Evolutionary conservation across 2,329 filamentous ascomycete genomes (phyloP), one percentile per base, ranked within the genome.

Genomic region (Penicillium brevicompactum): DNA sequence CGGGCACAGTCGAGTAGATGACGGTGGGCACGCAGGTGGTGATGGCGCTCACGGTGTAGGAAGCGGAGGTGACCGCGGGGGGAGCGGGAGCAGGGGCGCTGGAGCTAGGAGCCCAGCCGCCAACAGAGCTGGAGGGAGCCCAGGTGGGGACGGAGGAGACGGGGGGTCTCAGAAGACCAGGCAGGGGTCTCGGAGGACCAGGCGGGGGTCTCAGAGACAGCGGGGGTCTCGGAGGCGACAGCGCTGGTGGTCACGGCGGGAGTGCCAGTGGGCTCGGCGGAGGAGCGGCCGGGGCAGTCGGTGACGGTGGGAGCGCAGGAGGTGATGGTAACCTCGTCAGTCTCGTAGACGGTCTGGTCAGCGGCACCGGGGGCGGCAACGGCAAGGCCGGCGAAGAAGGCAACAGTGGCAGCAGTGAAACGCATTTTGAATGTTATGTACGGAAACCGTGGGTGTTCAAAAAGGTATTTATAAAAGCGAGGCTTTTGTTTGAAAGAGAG

Each of bases 271-370:
- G 59, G 41, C 46, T 56, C 56, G 37, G 46, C 58, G n/a, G 52
- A 51, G 46, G 55, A 46, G 47, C 55, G 52, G 57, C 66, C 72
- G 44, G 74, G 73, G 74, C 87, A 89, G 84, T 88, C 69, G 72
- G 83, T 81, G 68, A 87, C 84, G 58, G 79, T 79, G 47, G 84
- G 76, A 55, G 74, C 80, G 80, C 84, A 87, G 50, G 82, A 84
- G 73, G 82, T 87, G 80, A 87, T 77, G 75, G 84, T 87, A 64
- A 83, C 76, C 70, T 81, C 78, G 70, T 84, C 78, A 62, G 82
- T 85, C 69, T 76, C 74, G 80, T 82, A 84, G 76, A 85, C 76
- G 68, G 82, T 80, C 63, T 70, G 53, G 57, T 71, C 64, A 52
- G 65, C 67, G 55, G 65, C 68, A 57, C 67, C 64, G 59, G 71